Evolutionary conservation across 1,284 basidiomycete genomes (phyloP), one percentile per base, ranked within the genome.

Genomic region (Ganoderma lucidum): DNA sequence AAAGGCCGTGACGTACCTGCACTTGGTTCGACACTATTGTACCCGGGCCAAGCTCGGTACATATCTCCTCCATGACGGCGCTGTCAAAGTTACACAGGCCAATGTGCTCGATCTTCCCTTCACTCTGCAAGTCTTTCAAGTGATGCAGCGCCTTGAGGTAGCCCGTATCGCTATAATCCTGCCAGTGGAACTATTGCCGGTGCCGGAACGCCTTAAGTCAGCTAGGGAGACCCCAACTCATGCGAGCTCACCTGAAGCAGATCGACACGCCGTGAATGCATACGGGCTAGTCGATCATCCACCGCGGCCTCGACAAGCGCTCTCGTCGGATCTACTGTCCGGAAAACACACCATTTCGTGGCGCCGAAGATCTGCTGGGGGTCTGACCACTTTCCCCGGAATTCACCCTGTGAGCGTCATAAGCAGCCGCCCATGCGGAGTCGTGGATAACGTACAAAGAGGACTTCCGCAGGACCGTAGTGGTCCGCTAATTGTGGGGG

Each of bases 301-400:
- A 95, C 84, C 9, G 87, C 91, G n/a, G 84, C 85, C 73, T 89
- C 84, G 63, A 93, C 91, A 63, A 86, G 80, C 45, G 82, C 79
- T 9, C 87, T 86, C 6, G 90, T 86, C 6, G 87, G 83, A n/a
- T 80, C 79, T 9, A 84, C 83, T 19, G 80, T 81, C 67, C 86
- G 84, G 81, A 94, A 94, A 23, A 94, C 87, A 79, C 93, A 95
- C 92, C 92, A 94, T 77, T 94, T 95, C 2, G 93, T 95, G 4
- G 89, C 91, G 55, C 92, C 91, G 23, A 94, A 69, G 15, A 92
- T 85, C 2, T 77, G 78, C n/a, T 81, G 79, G 2, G 82, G 78
- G 48, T 81, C 74, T 6, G 83, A 77, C 28, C 87, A 80, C 6
- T 83, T 82, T 67, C 83, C 78, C 67, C 86, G 84, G 77, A 92